A percentile compares a stretch with the other conserved stretches of the same genome.
Evolutionary conservation across 345 rosid genomes (phyloP).

Genomic region (Corymbia maculata): DNA sequence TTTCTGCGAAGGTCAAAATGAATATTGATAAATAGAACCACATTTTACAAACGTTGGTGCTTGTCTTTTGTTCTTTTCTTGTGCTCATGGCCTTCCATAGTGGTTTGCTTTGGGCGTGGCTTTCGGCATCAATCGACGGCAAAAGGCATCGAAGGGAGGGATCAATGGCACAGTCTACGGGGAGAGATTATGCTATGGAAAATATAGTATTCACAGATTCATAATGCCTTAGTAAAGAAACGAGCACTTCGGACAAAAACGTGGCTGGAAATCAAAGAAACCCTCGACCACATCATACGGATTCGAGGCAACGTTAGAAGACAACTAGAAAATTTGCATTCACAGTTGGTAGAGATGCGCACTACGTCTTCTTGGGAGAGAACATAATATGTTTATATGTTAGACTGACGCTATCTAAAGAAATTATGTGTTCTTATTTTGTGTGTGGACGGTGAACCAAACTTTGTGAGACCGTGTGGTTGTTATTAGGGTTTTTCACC

Average conservation of each 20-base stretch:
- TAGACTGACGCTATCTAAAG: neutral
- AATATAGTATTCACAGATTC: neutral
- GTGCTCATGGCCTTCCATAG: neutral
- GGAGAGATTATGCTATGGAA: neutral
- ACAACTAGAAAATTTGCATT: neutral
- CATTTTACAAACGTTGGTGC: neutral
- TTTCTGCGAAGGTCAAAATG: neutral
- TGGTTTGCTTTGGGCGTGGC: neutral
- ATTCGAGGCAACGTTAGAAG: fast-evolving
- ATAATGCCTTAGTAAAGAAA: neutral
- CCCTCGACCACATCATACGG: neutral
- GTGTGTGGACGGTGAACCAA: neutral
- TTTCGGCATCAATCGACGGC: neutral
- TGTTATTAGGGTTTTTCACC: neutral
- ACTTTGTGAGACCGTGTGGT: neutral
- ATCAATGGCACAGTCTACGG: neutral
- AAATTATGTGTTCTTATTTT: neutral
- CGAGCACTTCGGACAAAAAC: neutral
- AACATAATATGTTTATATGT: neutral
- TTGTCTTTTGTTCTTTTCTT: neutral
- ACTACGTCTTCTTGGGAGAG: neutral
- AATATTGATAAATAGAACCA: neutral
- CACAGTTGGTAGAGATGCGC: neutral
- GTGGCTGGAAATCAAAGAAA: neutral
- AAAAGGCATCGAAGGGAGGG: neutral